Conservation (phyloP, 2,329 filamentous ascomycete genomes). For the Tympanopsis confertula region DNA sequence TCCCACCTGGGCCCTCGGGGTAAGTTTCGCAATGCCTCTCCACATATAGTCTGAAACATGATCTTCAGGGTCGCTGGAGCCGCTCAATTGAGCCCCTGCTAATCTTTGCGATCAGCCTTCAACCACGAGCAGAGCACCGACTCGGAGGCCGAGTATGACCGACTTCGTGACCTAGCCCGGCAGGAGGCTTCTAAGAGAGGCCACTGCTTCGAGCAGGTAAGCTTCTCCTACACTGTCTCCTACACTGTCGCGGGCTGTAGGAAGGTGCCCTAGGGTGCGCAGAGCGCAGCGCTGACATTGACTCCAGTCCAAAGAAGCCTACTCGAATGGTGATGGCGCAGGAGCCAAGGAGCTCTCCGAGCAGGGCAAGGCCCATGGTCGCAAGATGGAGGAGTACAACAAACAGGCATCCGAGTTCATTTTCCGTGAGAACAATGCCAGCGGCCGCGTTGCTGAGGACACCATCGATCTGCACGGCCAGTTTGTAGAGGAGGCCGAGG, state of each 20-base stretch:
- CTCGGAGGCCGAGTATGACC: conserved; percentile 81
- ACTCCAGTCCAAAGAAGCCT: conserved; percentile 61
- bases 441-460: conserved; percentile 62
- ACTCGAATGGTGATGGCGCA: conserved; percentile 70
- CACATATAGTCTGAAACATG: not conserved
- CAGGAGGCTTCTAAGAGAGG: conserved; percentile 69
- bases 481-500: conserved; percentile 87
- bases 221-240: conserved; percentile 9
- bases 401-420: conserved; percentile 85
- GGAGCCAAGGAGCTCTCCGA: conserved; percentile 74
- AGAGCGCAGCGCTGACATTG: conserved; percentile 4
- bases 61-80: not conserved
- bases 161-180: conserved; percentile 71
- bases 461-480: conserved; percentile 91
- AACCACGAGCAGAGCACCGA: conserved; percentile 57
- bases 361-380: conserved; percentile 73
- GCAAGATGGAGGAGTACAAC: conserved; percentile 80
- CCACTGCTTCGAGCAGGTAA: conserved; percentile 63
- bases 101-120: conserved; percentile 60
- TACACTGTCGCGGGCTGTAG: not conserved
- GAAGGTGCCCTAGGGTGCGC: not conserved
- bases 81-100: not conserved
- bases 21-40: conserved; percentile 9
- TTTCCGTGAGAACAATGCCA: conserved; percentile 86
- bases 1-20: conserved; percentile 24